phyloP scores from a whole-genome alignment of 352 stramenopile species.

The Thalassiosira mediterranea region DNA sequence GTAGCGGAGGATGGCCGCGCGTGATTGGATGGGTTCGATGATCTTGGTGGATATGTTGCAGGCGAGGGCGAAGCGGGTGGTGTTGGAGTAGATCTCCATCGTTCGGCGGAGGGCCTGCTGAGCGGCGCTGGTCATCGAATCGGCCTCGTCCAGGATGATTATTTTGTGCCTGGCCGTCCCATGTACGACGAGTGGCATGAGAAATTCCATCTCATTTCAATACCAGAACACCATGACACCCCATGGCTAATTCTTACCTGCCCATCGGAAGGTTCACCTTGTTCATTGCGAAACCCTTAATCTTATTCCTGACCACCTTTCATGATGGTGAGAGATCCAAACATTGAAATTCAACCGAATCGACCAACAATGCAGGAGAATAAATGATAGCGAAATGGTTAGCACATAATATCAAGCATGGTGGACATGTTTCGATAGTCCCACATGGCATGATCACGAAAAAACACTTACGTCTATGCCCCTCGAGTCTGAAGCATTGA shows the following conservation, averaged over 20 bases:
- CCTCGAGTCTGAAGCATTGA: conserved; percentile 98
- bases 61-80: conserved; percentile 97
- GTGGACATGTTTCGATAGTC: no score
- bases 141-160: conserved; percentile 98
- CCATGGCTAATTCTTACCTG: conserved; percentile 34
- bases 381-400: background rate
- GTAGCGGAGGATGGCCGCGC: conserved; percentile 98
- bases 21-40: conserved; percentile 98
- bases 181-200: conserved; percentile 27
- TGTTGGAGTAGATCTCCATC: conserved; percentile 98
- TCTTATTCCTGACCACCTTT: conserved; percentile 94
- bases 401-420: background rate
- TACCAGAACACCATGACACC: no score
- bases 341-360: background rate
- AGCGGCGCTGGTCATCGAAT: conserved; percentile 96
- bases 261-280: conserved; percentile 87
- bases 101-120: conserved; percentile 97
- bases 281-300: conserved; percentile 99
- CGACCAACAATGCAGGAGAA: background rate
- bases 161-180: conserved; percentile 98
- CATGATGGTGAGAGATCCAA: background rate
- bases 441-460: background rate
- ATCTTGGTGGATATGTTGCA: conserved; percentile 99
- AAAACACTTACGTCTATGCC: conserved; percentile 79
- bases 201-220: no score